phyloP scores from a whole-genome alignment of 179 eudicot genomes.

The Patellifolia procumbens region DNA sequence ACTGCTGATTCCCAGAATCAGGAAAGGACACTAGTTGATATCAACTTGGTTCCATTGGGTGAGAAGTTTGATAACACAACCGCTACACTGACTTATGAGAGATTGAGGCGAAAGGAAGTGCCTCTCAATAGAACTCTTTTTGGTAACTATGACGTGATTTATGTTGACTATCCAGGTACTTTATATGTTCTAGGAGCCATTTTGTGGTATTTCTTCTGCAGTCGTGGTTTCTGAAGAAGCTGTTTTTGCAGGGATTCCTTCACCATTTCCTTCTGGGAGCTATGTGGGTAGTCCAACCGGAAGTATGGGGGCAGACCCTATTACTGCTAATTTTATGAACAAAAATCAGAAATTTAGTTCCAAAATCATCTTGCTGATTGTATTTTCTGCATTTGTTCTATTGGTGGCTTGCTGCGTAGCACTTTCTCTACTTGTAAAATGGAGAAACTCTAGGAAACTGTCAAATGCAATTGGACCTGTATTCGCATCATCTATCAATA shows the following conservation, averaged over 20 bases:
- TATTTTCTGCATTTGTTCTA: conserved; percentile 73
- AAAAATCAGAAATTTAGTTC: conserved; percentile 61
- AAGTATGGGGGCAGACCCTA: conserved; percentile 56
- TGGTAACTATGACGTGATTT: conserved; percentile 73
- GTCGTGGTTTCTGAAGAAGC: conserved; percentile 7
- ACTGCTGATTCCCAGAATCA: conserved; percentile 77
- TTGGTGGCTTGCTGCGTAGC: conserved; percentile 64
- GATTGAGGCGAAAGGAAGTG: conserved; percentile 71
- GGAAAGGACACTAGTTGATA: conserved; percentile 70
- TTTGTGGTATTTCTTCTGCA: conserved; percentile 6
- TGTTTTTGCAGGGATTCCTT: conserved; percentile 67
- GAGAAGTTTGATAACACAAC: conserved; percentile 90
- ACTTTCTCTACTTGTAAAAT: conserved; percentile 57
- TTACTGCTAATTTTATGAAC: conserved; percentile 65
- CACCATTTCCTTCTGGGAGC: conserved; percentile 53
- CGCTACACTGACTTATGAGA: conserved; percentile 70
- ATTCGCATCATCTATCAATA: conserved; percentile 53
- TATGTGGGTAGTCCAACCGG: conserved; percentile 64
- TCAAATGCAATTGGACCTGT: conserved; percentile 71
- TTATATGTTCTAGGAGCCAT: background rate
- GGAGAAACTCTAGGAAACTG: conserved; percentile 65
- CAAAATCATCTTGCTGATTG: conserved; percentile 61
- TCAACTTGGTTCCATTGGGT: conserved; percentile 86
- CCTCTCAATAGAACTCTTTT: conserved; percentile 78
- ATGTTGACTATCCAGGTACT: conserved; percentile 81